phyloP scores from a whole-genome alignment of 2,329 filamentous ascomycete species.

The Akanthomyces dipterigenus region DNA sequence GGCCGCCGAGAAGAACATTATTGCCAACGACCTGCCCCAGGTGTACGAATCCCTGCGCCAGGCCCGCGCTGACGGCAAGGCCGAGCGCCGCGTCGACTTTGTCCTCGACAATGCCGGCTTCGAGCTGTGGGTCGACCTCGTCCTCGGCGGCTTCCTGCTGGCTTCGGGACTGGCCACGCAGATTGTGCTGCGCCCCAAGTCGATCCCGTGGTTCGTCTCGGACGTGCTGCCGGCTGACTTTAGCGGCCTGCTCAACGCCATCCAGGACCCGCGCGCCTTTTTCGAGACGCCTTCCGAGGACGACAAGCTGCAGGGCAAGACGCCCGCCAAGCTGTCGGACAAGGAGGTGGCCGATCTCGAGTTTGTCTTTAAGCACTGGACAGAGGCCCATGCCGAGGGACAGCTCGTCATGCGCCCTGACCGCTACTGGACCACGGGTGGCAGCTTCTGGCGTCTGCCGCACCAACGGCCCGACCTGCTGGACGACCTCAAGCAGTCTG shows the following conservation, averaged over 20 bases:
- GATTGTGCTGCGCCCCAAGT: conserved; percentile 86
- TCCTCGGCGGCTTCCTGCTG: conserved; percentile 85
- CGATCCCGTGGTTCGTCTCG: conserved; percentile 96
- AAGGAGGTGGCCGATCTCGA: conserved; percentile 60
- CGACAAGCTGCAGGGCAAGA: conserved; percentile 48
- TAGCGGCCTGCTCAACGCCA: conserved; percentile 67
- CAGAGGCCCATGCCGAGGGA: conserved; percentile 70
- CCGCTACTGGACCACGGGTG: conserved; percentile 82
- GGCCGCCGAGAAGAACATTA: conserved; percentile 80
- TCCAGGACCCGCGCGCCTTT: conserved; percentile 71
- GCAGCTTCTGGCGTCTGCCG: conserved; percentile 85
- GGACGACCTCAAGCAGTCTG: conserved; percentile 72
- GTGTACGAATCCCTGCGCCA: conserved; percentile 64
- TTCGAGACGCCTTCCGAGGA: conserved; percentile 72
- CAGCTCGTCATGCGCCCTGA: conserved; percentile 78
- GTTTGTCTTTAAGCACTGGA: conserved; percentile 81
- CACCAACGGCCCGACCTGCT: conserved; percentile 58
- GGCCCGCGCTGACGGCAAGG: conserved; percentile 55
- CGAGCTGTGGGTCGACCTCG: conserved; percentile 90
- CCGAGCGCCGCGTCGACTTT: conserved; percentile 78
- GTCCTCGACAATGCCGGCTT: conserved; percentile 97
- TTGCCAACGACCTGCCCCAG: conserved; percentile 73
- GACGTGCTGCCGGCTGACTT: conserved; percentile 89
- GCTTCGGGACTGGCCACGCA: conserved; percentile 77
- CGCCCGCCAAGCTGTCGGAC: conserved; percentile 56